phyloP scores from a whole-genome alignment of 2,329 filamentous ascomycete genomes.

The Colletotrichum orbiculare region DNA sequence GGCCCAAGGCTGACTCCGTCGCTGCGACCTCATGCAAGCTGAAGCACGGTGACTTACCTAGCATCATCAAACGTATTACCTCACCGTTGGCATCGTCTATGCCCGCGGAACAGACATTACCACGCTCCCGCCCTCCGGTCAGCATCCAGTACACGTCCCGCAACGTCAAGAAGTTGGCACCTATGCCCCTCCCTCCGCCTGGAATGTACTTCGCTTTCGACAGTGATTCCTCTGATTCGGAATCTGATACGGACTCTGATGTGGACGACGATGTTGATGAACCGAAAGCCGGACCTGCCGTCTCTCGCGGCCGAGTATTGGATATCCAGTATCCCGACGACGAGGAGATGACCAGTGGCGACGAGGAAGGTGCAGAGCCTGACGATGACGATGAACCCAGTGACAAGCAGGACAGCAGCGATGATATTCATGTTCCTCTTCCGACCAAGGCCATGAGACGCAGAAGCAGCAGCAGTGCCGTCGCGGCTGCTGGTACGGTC shows the following conservation, averaged over 20 bases:
- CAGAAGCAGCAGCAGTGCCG: constrained; percentile 43
- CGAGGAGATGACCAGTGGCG: constrained; percentile 53
- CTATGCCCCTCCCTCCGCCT: constrained; percentile 63
- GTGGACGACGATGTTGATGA: constrained; percentile 43
- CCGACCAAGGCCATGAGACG: constrained; percentile 40
- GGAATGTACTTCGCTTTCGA: constrained; percentile 63
- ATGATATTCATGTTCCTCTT: constrained; percentile 35
- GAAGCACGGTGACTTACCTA: constrained; percentile 48
- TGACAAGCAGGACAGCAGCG: neutral
- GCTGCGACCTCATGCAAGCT: constrained; percentile 27
- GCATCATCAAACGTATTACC: constrained; percentile 55
- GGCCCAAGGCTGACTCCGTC: constrained; percentile 47
- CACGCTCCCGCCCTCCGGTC: constrained; percentile 38
- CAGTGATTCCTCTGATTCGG: constrained; percentile 47
- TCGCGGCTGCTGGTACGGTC: constrained; percentile 46
- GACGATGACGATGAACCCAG: constrained; percentile 37
- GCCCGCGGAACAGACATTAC: neutral
- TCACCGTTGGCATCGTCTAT: constrained; percentile 52
- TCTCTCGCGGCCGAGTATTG: constrained; percentile 42
- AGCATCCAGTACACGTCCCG: constrained; percentile 59
- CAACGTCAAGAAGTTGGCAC: constrained; percentile 55
- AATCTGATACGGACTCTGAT: constrained; percentile 45
- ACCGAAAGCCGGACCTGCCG: constrained; percentile 39
- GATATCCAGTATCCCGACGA: constrained; percentile 53
- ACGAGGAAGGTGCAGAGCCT: constrained; percentile 44